Evolutionary conservation across 345 rosid genomes (phyloP).

Genomic region (Brassica carinata): DNA sequence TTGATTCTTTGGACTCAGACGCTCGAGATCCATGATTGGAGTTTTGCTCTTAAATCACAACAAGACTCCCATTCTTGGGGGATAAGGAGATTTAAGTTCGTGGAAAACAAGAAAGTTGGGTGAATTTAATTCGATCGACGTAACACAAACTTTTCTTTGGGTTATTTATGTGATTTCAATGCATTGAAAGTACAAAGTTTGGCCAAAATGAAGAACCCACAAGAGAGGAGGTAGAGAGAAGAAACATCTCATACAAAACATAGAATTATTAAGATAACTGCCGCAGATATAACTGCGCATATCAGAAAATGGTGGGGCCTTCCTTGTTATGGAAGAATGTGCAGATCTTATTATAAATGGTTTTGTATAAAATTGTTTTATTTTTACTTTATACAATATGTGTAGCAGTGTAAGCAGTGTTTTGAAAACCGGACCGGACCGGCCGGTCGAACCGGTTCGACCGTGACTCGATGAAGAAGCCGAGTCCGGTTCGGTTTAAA

Average conservation of each 20-base stretch:
- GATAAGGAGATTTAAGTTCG: constrained; percentile 6
- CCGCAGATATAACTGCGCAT: constrained; percentile 40
- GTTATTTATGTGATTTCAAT: neutral
- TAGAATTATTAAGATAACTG: constrained; percentile 38
- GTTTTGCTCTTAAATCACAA: constrained; percentile 22
- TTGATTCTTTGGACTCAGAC: constrained; percentile 46
- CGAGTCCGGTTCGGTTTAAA: no score
- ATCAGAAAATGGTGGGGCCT: constrained; percentile 32
- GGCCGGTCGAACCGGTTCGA: no score
- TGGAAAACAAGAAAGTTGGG: constrained; percentile 2
- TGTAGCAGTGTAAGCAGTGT: no score
- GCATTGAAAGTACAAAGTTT: constrained; percentile 28
- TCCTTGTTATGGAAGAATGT: constrained; percentile 32
- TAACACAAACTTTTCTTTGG: neutral
- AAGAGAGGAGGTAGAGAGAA: neutral
- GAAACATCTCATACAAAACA: constrained; percentile 6
- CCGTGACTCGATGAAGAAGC: no score
- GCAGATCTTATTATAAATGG: constrained; percentile 29
- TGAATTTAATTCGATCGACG: constrained; percentile 19
- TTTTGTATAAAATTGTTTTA: neutral
- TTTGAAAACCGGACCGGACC: no score
- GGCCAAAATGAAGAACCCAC: constrained; percentile 30
- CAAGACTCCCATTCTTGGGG: neutral
- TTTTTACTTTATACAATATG: no score
- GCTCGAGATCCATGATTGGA: constrained; percentile 68